Base-by-base conservation (phyloP, 1,284 basidiomycete species). In the Melampsora americana region DNA sequence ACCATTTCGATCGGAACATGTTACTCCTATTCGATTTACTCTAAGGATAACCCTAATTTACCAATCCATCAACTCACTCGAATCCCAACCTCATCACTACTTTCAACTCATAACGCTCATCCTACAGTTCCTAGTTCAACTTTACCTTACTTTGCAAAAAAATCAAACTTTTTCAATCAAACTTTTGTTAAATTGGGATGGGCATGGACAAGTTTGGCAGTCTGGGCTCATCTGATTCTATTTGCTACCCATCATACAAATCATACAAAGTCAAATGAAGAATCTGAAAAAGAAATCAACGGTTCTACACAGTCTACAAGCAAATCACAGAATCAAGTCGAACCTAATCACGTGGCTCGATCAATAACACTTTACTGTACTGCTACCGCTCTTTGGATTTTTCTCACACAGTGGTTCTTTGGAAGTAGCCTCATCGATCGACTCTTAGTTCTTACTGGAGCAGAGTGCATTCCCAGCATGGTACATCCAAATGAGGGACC, bases 371-470 rank as follows among this genome's bases (percentile, higher is more conserved):
- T 67, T 3, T 65, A 66, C 28, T 44, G 46, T 35, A 53, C 64
- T n/a, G 46, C 72, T 20, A 74, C 72, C 3, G 18, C 56, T 3
- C 53, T 67, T 7, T 74, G 65, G 64, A 66, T 60, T 39, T 62
- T 81, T 18, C 80, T 83, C 56, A 79, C 82, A 32, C 78, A 79
- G 66, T 83, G 82, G 82, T 82, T 80, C 78, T 82, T 83, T 53
- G 82, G 82, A 26, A 81, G 81, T 2, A 79, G 81, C 7, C 74
- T 83, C 11, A 77, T 80, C 7, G 80, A 82, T 64, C 78, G 82
- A 48, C 67, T 82, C 44, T 77, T 81, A 20, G 78, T 79, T 11
- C 77, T 78, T 1, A 80, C 80, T 1, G 82, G 82, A 1, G 82
- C 79, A 5, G 65, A 79, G 12, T 83, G 82, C 64, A 66, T 80